Evolutionary conservation across 768 basidiomycete species (phyloP), one percentile per base, ranked within the genome.

Genomic region (Dentipellis sp.): DNA sequence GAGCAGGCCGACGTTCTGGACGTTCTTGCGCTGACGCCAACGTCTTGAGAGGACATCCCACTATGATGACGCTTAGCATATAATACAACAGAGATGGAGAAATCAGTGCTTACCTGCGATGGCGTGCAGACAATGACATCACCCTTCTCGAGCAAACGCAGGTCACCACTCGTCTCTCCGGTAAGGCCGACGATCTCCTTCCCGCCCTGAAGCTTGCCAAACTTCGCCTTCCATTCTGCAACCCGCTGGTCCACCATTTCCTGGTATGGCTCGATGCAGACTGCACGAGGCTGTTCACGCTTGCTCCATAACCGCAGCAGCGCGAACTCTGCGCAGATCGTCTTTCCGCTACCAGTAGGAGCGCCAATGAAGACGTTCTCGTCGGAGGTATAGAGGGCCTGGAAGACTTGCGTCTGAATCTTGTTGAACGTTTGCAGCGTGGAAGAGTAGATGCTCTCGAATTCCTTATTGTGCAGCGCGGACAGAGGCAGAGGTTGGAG

Each of bases 351-450:
- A 21, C 97, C 95, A 0, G 97, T 94, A 0, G 97, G 95, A 0
- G 95, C 97, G 17, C 94, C 94, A 56, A 99, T 84, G 66, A 98
- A 94, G 42, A 95, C 87, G 63, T 95, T 98, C 65, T 98, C 97
- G 64, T 97, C 94, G 0, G 92, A 86, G 0, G 91, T 93, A 68
- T 97, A 99, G 0, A 99, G 77, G 0, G 95, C 94, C 64, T 97
- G 94, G 86, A 99, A 98, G 47, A 97, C 94, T 70, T 98, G 97
- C 0, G 93, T 98, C 68, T 98, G 97, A 59, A 98, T 97, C 71
- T 97, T 99, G 80, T 98, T 98, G 78, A 97, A 98, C 0, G 82
- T 84, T 58, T 83, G 78, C 60, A 98, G 84, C 0, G 82, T 82
- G 16, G 78, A 80, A 1, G 83, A 80, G 68, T 97, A 99, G 45